A percentile compares a stretch with the other conserved stretches of the same genome.
Evolutionary conservation across 2,329 filamentous ascomycete genomes (phyloP).

Genomic region (Cyclaneusma minus): DNA sequence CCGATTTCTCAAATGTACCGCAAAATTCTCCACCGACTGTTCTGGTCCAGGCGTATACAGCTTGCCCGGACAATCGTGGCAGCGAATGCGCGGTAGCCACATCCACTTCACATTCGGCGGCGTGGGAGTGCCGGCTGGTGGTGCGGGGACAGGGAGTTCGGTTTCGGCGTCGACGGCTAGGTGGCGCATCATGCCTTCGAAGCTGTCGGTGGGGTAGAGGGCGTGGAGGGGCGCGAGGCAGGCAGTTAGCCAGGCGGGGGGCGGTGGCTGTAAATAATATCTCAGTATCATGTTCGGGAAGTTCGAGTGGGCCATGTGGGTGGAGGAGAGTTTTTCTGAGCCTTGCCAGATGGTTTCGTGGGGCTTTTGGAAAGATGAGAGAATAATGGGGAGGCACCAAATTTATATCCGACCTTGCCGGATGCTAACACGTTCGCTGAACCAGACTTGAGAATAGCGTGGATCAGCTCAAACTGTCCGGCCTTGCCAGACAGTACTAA

Average conservation of each 20-base stretch:
- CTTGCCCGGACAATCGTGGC: conserved; percentile 84
- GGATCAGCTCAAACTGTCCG: no score
- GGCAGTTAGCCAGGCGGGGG: conserved; percentile 69
- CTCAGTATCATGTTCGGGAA: conserved; percentile 2
- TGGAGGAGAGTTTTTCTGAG: conserved; percentile 17
- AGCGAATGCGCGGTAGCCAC: conserved; percentile 80
- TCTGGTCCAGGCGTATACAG: conserved; percentile 83
- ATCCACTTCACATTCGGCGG: conserved; percentile 57
- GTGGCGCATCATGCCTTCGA: conserved; percentile 86
- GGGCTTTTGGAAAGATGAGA: conserved; percentile 8
- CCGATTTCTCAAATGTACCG: conserved; percentile 79
- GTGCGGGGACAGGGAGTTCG: conserved; percentile 42
- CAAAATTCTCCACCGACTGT: conserved; percentile 76
- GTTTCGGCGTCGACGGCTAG: conserved; percentile 63
- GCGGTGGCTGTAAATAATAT: conserved; percentile 46
- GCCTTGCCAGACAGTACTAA: no score
- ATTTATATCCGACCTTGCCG: no score
- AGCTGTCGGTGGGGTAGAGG: conserved; percentile 63
- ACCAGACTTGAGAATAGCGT: no score
- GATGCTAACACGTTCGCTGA: no score
- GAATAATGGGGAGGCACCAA: conserved; percentile 8
- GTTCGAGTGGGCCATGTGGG: conserved; percentile 4
- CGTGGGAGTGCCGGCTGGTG: conserved; percentile 29
- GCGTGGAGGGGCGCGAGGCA: conserved; percentile 58
- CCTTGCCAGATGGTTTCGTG: conserved; percentile 16